Percentiles rank a stretch among this genome's conserved stretches.
Evolutionary conservation across 306 rosid species (phyloP).

Genomic region (Castanopsis chinensis): DNA sequence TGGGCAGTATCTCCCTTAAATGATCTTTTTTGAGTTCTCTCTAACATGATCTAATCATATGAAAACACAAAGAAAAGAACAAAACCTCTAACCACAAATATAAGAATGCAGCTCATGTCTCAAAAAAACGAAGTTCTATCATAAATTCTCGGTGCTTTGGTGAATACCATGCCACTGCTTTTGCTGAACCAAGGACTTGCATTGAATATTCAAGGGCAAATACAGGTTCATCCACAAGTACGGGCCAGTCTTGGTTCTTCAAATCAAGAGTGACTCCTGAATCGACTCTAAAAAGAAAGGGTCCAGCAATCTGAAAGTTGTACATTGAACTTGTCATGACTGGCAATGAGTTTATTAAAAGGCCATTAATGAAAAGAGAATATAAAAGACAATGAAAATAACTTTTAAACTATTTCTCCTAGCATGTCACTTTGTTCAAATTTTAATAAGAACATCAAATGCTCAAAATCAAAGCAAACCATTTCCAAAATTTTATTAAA

Average conservation of each 20-base stretch:
- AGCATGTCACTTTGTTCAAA: not conserved
- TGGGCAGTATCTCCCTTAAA: conserved; percentile 8
- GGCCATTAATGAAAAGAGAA: not conserved
- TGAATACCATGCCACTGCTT: conserved; percentile 94
- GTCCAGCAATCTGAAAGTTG: conserved; percentile 74
- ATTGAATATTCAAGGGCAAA: conserved; percentile 84
- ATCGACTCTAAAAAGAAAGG: conserved; percentile 80
- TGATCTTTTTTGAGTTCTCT: not conserved
- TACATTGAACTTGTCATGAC: not conserved
- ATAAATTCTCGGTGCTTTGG: conserved; percentile 79
- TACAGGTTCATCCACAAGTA: conserved; percentile 55
- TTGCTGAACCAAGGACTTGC: conserved; percentile 88
- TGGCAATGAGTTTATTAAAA: conserved; percentile 3
- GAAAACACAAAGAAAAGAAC: conserved; percentile 14
- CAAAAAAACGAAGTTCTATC: conserved; percentile 90
- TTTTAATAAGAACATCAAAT: too few relatives aligned
- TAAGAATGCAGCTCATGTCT: conserved; percentile 40
- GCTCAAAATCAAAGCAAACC: not conserved
- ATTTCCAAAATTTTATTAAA: not conserved
- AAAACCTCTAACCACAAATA: conserved; percentile 1
- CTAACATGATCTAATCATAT: conserved; percentile 6
- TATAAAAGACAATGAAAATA: not conserved
- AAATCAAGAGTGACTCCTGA: conserved; percentile 66
- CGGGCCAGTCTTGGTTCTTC: conserved; percentile 33
- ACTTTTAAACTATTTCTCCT: not conserved